Percentiles rank a stretch among this genome's conserved stretches.
Conservation (phyloP, 2,329 filamentous ascomycete genomes). For the Colletotrichum limetticola region DNA sequence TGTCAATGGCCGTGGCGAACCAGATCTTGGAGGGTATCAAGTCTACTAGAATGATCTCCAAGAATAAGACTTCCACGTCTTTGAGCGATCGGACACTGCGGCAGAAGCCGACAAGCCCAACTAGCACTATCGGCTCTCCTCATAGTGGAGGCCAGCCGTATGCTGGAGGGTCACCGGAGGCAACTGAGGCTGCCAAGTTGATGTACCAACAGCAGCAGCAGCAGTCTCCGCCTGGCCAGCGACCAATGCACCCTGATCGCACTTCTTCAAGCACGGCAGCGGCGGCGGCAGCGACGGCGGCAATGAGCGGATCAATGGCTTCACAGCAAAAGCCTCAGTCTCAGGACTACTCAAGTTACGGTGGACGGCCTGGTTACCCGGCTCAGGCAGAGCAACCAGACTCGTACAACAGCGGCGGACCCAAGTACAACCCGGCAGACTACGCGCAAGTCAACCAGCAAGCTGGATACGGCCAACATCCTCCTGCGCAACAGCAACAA, state of each 20-base stretch:
- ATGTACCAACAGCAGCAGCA: slow-evolving; percentile 63
- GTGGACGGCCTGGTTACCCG: slow-evolving; percentile 42
- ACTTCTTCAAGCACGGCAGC: slow-evolving; percentile 63
- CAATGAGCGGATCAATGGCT: slow-evolving; percentile 64
- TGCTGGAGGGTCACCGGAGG: slow-evolving; percentile 53
- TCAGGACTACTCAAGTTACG: slow-evolving; percentile 48
- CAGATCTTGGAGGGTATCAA: slow-evolving; percentile 90
- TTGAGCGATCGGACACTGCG: slow-evolving; percentile 77
- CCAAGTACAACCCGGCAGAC: slow-evolving; percentile 81
- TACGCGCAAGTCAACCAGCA: slow-evolving; percentile 74
- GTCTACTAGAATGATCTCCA: slow-evolving; percentile 76
- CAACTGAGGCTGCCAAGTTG: slow-evolving; percentile 71
- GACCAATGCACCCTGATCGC: slow-evolving; percentile 62
- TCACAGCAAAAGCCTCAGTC: slow-evolving; percentile 42
- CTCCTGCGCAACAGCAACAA: slow-evolving; percentile 45
- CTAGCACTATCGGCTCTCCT: slow-evolving; percentile 47
- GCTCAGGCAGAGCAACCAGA: slow-evolving; percentile 37
- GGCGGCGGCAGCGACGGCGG: slow-evolving; percentile 66
- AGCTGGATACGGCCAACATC: slow-evolving; percentile 57
- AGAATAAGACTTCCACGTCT: slow-evolving; percentile 63
- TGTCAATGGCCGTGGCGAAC: slow-evolving; percentile 98
- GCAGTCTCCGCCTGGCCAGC: slow-evolving; percentile 56
- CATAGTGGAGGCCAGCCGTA: slow-evolving; percentile 39
- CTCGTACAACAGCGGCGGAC: slow-evolving; percentile 63
- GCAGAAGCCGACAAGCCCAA: slow-evolving; percentile 57